Percentiles rank a stretch among this genome's conserved stretches.
Conservation (phyloP, 176 grass and related monocot genomes). For the Phragmites australis region DNA sequence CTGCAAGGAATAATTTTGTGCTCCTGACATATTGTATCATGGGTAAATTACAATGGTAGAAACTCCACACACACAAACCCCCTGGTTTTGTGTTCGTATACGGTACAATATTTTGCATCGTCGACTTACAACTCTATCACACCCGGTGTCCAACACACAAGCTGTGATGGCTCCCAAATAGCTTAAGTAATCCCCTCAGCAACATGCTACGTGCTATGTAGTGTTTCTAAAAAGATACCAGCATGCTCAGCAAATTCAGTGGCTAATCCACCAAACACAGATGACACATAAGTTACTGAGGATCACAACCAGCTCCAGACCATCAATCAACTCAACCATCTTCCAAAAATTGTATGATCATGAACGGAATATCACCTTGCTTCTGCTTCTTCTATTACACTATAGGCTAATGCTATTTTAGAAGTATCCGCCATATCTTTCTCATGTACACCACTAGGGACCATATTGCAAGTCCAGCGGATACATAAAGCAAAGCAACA, state of each 20-base stretch:
- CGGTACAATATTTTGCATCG: constrained; percentile 42
- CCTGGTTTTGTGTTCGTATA: constrained; percentile 40
- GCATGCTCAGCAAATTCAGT: constrained; percentile 25
- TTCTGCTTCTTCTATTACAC: constrained; percentile 56
- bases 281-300: constrained; percentile 22
- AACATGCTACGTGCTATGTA: constrained; percentile 32
- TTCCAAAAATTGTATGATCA: constrained; percentile 43
- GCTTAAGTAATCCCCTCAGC: constrained; percentile 33
- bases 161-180: constrained; percentile 15
- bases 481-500: constrained; percentile 77
- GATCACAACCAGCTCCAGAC: constrained; percentile 35
- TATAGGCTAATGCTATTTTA: constrained; percentile 66
- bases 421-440: constrained; percentile 90
- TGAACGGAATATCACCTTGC: constrained; percentile 16
- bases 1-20: constrained; percentile 30
- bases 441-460: constrained; percentile 91
- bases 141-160: constrained; percentile 29
- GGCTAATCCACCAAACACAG: constrained; percentile 25
- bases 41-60: constrained; percentile 47
- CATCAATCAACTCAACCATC: constrained; percentile 37
- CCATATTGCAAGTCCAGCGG: constrained; percentile 89
- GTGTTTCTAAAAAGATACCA: constrained; percentile 32
- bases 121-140: constrained; percentile 26
- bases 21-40: constrained; percentile 34
- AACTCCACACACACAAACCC: constrained; percentile 35